A percentile compares a stretch with the other conserved stretches of the same genome.
Evolutionary conservation across 331 rosid species (phyloP).

Genomic region (Arachis monticola): DNA sequence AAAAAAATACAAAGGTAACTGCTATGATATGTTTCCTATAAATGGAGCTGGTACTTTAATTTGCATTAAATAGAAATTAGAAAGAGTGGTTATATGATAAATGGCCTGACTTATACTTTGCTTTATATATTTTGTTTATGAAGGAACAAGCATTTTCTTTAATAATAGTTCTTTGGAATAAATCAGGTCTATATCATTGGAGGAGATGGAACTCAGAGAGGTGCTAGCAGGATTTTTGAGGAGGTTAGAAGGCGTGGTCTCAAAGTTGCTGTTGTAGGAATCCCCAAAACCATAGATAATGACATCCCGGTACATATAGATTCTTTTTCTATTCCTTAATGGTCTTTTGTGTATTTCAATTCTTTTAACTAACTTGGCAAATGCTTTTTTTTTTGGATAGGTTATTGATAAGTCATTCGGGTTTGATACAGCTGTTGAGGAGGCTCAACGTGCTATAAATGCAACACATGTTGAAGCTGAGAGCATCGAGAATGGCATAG

Average conservation of each 20-base stretch:
- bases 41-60: too few relatives aligned
- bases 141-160: too few relatives aligned
- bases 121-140: slow-evolving; percentile 1
- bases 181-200: slow-evolving; percentile 87
- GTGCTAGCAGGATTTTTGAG: slow-evolving; percentile 75
- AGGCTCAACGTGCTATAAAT: slow-evolving; percentile 91
- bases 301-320: slow-evolving; percentile 66
- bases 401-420: slow-evolving; percentile 89
- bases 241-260: slow-evolving; percentile 81
- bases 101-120: slow-evolving; percentile 7
- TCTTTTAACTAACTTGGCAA: slow-evolving; percentile 23
- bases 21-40: too few relatives aligned
- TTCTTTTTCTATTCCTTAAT: not conserved
- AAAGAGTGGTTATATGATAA: slow-evolving; percentile 2
- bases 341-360: not conserved
- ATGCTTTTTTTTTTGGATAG: slow-evolving; percentile 37
- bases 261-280: slow-evolving; percentile 80
- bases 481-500: slow-evolving; percentile 82
- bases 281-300: slow-evolving; percentile 90
- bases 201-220: slow-evolving; percentile 93
- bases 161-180: slow-evolving; percentile 44
- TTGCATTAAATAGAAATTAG: not conserved
- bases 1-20: not conserved
- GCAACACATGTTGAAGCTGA: slow-evolving; percentile 91
- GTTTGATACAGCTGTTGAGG: slow-evolving; percentile 93